Conservation (phyloP, 345 rosid genomes). For the Geranium brycei region DNA sequence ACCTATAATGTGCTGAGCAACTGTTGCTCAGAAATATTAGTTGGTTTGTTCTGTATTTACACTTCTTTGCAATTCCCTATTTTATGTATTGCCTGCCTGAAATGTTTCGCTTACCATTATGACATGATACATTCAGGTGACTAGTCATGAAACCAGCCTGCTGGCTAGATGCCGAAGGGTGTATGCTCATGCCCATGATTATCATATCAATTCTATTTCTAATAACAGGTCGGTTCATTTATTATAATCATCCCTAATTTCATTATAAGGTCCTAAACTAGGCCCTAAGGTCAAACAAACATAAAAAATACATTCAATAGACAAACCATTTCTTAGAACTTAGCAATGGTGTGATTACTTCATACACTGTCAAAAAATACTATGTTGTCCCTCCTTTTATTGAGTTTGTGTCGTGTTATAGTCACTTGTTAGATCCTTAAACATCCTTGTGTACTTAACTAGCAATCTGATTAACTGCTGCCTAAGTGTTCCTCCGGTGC, state of each 20-base stretch:
- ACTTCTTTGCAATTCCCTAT: background rate
- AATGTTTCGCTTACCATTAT: background rate
- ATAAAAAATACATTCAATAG: too few relatives aligned
- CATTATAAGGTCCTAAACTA: too few relatives aligned
- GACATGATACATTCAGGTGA: conserved; percentile 34
- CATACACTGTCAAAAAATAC: too few relatives aligned
- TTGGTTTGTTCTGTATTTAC: background rate
- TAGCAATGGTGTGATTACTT: too few relatives aligned
- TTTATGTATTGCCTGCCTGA: background rate
- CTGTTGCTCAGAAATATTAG: background rate
- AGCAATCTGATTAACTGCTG: too few relatives aligned
- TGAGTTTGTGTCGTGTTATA: too few relatives aligned
- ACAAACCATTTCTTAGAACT: too few relatives aligned
- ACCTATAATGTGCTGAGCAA: background rate
- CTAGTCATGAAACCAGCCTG: conserved; percentile 66
- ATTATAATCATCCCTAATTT: background rate
- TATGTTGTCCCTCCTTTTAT: too few relatives aligned
- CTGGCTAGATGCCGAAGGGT: conserved; percentile 92
- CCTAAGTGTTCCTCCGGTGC: too few relatives aligned
- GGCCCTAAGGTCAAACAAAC: too few relatives aligned
- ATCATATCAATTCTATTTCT: conserved; percentile 95
- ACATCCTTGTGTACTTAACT: too few relatives aligned
- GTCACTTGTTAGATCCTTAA: too few relatives aligned
- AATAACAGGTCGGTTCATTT: conserved; percentile 56
- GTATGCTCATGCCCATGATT: conserved; percentile 97